These are phyloP conservation scores for Ascoidea rubescens DNA, from an alignment of 805 yeast species.

Conservation along the genomic window DNA sequence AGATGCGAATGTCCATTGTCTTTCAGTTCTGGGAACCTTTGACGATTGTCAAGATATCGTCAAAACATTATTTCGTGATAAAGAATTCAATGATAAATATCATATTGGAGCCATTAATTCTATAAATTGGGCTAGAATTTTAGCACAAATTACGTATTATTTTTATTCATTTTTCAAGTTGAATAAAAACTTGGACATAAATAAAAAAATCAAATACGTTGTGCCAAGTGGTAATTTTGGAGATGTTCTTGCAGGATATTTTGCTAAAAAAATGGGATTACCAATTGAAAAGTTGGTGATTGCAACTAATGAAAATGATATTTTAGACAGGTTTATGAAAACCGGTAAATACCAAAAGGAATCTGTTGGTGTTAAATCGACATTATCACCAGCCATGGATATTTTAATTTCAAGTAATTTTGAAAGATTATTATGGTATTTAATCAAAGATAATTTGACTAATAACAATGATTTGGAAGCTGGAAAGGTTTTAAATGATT, in stretches of 20 bases:
- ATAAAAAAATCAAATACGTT: conserved; percentile 50
- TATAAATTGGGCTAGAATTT: conserved; percentile 97
- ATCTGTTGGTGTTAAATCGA: conserved; percentile 61
- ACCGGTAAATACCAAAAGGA: conserved; percentile 75
- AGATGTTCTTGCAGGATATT: conserved; percentile 93
- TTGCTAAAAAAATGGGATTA: conserved; percentile 89
- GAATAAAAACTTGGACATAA: conserved; percentile 17
- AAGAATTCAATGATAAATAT: conserved; percentile 73
- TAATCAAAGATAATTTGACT: conserved; percentile 43
- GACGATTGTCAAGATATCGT: conserved; percentile 98
- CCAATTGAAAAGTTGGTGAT: conserved; percentile 79
- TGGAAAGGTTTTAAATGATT: conserved; percentile 52
- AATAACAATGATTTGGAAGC: conserved; percentile 45
- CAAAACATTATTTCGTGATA: conserved; percentile 83
- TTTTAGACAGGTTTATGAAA: conserved; percentile 82
- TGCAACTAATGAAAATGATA: conserved; percentile 94
- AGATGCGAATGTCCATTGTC: conserved; percentile 86
- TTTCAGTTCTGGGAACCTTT: conserved; percentile 90
- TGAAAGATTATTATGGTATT: conserved; percentile 92
- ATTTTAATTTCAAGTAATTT: conserved; percentile 89
- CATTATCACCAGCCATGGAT: conserved; percentile 98
- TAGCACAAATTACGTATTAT: conserved; percentile 96
- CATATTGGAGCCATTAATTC: conserved; percentile 98
- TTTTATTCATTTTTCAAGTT: conserved; percentile 82
- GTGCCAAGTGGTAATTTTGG: conserved; percentile 99